Base-by-base conservation (phyloP, 2,329 filamentous ascomycete genomes). In the Hypomyces rosellus region DNA sequence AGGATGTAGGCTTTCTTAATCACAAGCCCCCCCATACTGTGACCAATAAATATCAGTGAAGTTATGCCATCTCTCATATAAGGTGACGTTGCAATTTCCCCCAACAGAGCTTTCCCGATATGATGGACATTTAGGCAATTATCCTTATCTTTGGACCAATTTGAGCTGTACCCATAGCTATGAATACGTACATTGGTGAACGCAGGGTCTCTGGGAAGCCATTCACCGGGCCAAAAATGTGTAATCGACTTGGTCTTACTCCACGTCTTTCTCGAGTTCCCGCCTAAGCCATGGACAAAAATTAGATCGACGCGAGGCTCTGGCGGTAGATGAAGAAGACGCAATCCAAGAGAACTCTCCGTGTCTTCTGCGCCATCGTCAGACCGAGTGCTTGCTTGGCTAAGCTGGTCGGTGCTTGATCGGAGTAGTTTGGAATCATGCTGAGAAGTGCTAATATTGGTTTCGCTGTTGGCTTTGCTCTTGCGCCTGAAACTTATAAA, bases 11-110 rank as follows among this genome's bases (percentile, higher is more conserved):
- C 34, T 18, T 44, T 41, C 46, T 52, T 52, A 8, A 41, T 41
- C 5, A 52, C 36, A 20, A 22, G 34, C 9, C 50, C 50, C 8
- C 50, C 46, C 50, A 52, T 52, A 36, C 50, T 52, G 16, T 49
- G 50, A 9, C 50, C 45, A n/a, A 52, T 25, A 14, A 52, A 33
- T 8, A 52, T 42, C 18, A 52, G 42, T 7, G 30, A 14, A 3
- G 50, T 37, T 8, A 20, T n/a, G 34, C 48, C 38, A 5, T 36
- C 22, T 15, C 42, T 30, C 16, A 53, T 53, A 11, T 6, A 18
- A 7, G 16, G 46, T 14, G 45, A 20, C 12, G 42, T 49, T 12
- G 25, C 33, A 18, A 52, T 41, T 42, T 49, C 50, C 18, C 46
- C 41, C 4, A 46, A 15, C 4, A 49, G 41, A 45, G 41, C 15